A percentile compares a stretch with the other conserved stretches of the same genome.
These are phyloP conservation scores for Lotmaria passim DNA, from an alignment of 208 protist species.

Conservation along the genomic window DNA sequence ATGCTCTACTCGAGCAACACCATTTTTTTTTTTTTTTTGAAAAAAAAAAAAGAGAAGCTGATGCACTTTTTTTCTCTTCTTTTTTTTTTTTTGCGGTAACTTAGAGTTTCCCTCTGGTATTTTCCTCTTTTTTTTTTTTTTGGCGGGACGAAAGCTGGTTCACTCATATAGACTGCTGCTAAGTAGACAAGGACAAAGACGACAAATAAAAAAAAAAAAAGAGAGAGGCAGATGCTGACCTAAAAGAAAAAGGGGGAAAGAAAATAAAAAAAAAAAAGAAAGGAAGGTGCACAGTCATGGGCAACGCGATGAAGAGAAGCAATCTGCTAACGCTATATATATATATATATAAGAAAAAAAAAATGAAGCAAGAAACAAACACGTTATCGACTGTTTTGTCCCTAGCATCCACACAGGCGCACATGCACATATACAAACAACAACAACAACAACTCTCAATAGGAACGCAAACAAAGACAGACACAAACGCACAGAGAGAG, in stretches of 20 bases:
- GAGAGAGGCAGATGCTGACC: conserved; percentile 1
- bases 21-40: not conserved
- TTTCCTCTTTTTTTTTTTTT: not conserved
- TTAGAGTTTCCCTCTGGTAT: not conserved
- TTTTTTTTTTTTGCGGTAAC: too few relatives aligned
- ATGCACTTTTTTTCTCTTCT: too few relatives aligned
- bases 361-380: not conserved
- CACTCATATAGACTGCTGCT: conserved; percentile 1
- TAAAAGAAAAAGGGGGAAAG: not conserved
- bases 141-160: conserved; percentile 8
- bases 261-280: not conserved
- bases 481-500: too few relatives aligned
- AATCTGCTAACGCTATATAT: conserved; percentile 1
- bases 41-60: too few relatives aligned
- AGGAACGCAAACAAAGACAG: too few relatives aligned
- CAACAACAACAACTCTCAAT: too few relatives aligned
- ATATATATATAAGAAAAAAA: not conserved
- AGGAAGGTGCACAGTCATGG: not conserved
- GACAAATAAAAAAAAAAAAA: conserved; percentile 13
- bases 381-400: too few relatives aligned
- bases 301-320: too few relatives aligned
- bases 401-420: not conserved
- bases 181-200: conserved; percentile 1
- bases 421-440: too few relatives aligned
- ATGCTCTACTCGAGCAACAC: too few relatives aligned